Evolutionary conservation across 129 eudicot species (phyloP), one percentile per base, ranked within the genome.

Genomic region (Escallonia herrerae): DNA sequence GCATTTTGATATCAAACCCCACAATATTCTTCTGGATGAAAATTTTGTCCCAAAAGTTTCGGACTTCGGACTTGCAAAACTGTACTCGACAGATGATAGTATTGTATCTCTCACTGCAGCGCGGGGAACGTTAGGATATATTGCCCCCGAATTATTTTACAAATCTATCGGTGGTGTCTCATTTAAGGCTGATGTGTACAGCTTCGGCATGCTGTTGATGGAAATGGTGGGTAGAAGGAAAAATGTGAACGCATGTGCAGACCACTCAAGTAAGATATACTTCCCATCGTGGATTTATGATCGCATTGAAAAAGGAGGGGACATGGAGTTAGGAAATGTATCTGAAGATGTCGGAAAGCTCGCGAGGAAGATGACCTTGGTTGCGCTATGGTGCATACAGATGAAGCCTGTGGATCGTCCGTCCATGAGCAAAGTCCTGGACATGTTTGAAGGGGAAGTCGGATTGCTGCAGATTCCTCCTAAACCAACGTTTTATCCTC

Each of bases 361-460:
- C 52, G 56, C 57, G 3, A 77, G 56, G 70, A 77, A 71, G 74
- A 71, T 77, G 71, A 65, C 63, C 3, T 14, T 77, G n/a, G 77
- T 77, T 2, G 81, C 81, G 2, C 60, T 77, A 56, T 77, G 81
- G 81, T 77, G 81, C 55, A 77, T 77, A 77, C 81, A 77, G 22
- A 77, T 65, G 81, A 70, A 65, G 48, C 81, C 81, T 43, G 43
- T 56, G 6, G 76, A 60, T 50, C 68, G 77, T 6, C 77, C 81
- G 5, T 13, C 73, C 0, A 77, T 77, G 80, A 75, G 56, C 46
- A 69, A 63, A 69, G 74, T 62, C 2, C 74, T 75, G 38, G 80
- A 75, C 64, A 77, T 77, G 81, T 69, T 77, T 33, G 81, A 77
- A 71, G 77, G 73, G 4, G 77, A 71, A 56, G 61, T 44, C 4